Percentiles rank a stretch among this genome's conserved stretches.
Conservation (phyloP, 257 asterid species). For the Ehretia macrophylla region DNA sequence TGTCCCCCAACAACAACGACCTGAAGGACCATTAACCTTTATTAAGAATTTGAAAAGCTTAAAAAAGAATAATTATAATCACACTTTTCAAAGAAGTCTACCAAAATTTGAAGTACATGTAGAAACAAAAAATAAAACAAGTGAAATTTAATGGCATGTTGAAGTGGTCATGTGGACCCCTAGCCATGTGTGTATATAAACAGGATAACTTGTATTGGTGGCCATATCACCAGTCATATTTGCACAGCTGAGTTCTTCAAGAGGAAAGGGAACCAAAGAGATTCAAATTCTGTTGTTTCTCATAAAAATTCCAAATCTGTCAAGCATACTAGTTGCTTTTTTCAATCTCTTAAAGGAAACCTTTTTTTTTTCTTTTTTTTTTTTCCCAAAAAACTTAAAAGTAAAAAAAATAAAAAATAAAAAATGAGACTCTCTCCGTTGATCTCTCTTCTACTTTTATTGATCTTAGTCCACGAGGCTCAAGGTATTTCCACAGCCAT, state of each 20-base stretch:
- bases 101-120: too few relatives aligned
- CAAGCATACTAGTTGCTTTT: too few relatives aligned
- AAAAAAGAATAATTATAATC: slow-evolving; percentile 2
- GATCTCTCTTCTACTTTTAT: slow-evolving; percentile 34
- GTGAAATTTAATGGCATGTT: background rate
- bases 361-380: too few relatives aligned
- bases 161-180: slow-evolving; percentile 25
- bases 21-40: slow-evolving; percentile 12
- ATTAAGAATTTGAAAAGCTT: slow-evolving; percentile 15
- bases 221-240: slow-evolving; percentile 11
- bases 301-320: background rate
- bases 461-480: slow-evolving; percentile 37
- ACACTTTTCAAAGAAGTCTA: too few relatives aligned
- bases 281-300: slow-evolving; percentile 13
- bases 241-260: slow-evolving; percentile 8
- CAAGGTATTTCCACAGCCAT: slow-evolving; percentile 27
- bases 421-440: slow-evolving; percentile 39
- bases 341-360: too few relatives aligned
- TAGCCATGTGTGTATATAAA: slow-evolving; percentile 13
- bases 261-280: slow-evolving; percentile 15
- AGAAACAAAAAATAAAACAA: background rate
- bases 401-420: background rate
- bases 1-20: slow-evolving; percentile 43
- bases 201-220: slow-evolving; percentile 6
- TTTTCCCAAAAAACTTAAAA: background rate